These are phyloP conservation scores for Barbatosphaeria neglecta DNA, from an alignment of 495 filamentous ascomycete species.

Conservation along the genomic window DNA sequence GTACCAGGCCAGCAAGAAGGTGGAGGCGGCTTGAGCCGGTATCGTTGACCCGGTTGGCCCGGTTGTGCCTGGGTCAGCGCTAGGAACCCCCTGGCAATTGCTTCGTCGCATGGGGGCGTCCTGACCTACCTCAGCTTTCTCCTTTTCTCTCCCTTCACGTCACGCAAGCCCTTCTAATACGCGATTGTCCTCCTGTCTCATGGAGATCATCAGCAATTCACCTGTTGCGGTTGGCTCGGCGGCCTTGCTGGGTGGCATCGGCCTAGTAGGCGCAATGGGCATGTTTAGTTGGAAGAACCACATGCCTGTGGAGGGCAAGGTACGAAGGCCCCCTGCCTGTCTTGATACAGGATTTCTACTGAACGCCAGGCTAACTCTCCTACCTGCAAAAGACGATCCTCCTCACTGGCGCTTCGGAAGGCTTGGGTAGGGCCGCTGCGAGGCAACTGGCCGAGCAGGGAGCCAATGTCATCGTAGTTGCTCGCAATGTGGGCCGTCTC, in stretches of 20 bases:
- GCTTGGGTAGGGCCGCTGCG: slow-evolving; percentile 71
- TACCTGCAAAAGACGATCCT: slow-evolving; percentile 52
- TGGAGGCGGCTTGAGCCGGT: too few species aligned
- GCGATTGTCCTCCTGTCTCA: too few species aligned
- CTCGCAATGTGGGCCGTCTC: slow-evolving; percentile 68
- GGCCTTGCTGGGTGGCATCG: slow-evolving; percentile 30
- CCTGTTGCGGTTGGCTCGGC: slow-evolving; percentile 16
- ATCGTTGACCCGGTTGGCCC: too few species aligned
- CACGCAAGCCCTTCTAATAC: too few species aligned
- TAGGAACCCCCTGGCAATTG: too few species aligned
- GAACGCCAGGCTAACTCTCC: not conserved
- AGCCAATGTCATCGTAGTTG: slow-evolving; percentile 75
- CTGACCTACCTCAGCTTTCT: too few species aligned
- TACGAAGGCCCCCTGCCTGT: too few species aligned
- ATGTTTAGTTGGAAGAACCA: slow-evolving; percentile 57
- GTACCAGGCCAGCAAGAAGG: too few species aligned
- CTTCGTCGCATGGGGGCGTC: too few species aligned
- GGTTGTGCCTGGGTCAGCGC: too few species aligned
- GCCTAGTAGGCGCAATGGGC: slow-evolving; percentile 51
- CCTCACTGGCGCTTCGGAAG: slow-evolving; percentile 86
- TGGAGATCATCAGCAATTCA: not conserved
- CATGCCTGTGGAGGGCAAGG: slow-evolving; percentile 70
- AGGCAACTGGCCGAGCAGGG: slow-evolving; percentile 67
- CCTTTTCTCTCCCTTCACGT: too few species aligned
- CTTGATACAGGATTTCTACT: too few species aligned